Conservation (phyloP, 2,329 filamentous ascomycete species). For the Lecanicillium sp. region DNA sequence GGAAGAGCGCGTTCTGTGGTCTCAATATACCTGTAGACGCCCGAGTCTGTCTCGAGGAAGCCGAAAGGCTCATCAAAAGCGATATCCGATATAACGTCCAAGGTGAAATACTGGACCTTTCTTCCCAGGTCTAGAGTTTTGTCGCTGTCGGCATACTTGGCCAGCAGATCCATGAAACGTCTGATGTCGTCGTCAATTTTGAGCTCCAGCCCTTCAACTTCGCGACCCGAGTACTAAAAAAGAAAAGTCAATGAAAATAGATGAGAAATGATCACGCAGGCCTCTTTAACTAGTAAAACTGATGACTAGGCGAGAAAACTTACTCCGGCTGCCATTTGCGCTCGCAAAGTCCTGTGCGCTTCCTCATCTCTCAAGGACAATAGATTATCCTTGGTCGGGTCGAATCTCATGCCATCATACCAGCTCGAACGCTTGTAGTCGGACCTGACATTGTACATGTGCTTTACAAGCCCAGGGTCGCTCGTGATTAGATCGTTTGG, state of each 20-base stretch:
- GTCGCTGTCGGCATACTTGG: constrained; percentile 30
- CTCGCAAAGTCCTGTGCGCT: constrained; percentile 34
- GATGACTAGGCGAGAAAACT: constrained; percentile 3
- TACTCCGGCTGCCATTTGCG: constrained; percentile 47
- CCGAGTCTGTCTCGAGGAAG: constrained; percentile 38
- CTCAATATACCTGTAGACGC: constrained; percentile 41
- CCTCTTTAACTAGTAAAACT: neutral
- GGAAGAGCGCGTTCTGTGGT: constrained; percentile 37
- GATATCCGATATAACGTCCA: constrained; percentile 48
- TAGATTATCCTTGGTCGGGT: constrained; percentile 45
- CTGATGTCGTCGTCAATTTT: constrained; percentile 43
- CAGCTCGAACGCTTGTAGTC: constrained; percentile 32
- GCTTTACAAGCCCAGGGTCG: constrained; percentile 33
- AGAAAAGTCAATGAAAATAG: too few relatives aligned
- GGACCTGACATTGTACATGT: constrained; percentile 29
- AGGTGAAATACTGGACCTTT: constrained; percentile 44
- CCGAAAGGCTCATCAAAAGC: constrained; percentile 44
- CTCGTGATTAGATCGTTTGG: constrained; percentile 35
- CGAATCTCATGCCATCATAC: constrained; percentile 46
- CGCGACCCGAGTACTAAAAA: constrained; percentile 44
- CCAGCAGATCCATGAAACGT: constrained; percentile 38
- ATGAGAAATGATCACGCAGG: neutral
- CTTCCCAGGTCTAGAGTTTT: constrained; percentile 41
- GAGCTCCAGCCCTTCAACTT: constrained; percentile 43
- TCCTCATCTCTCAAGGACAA: constrained; percentile 43